Percentiles rank a stretch among this genome's conserved stretches.
These are phyloP conservation scores for Chrysoporthe deuterocubensis DNA, from an alignment of 2,329 filamentous ascomycete genomes.

Conservation along the genomic window DNA sequence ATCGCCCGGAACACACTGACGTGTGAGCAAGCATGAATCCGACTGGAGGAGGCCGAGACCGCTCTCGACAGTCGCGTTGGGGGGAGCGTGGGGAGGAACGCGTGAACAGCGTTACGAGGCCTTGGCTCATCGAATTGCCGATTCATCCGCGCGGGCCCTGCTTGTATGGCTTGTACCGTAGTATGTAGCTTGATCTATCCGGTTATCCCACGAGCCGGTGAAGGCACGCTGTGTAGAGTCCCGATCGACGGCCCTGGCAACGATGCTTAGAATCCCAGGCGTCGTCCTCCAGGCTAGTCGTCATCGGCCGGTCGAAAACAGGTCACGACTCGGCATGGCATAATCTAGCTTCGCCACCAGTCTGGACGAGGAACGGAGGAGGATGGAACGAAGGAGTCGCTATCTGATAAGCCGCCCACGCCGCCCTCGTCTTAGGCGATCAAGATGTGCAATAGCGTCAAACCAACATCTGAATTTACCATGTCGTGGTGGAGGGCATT, in stretches of 20 bases:
- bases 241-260: not conserved
- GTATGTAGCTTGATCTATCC: too few relatives aligned
- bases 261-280: not conserved
- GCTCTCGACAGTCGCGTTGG: not conserved
- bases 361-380: not conserved
- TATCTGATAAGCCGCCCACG: slow-evolving; percentile 14
- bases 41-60: not conserved
- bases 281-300: not conserved
- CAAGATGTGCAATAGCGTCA: too few relatives aligned
- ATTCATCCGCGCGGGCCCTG: not conserved
- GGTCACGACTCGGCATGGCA: not conserved
- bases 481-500: not conserved
- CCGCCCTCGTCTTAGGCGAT: not conserved
- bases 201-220: not conserved
- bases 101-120: not conserved
- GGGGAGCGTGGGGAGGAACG: not conserved
- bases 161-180: too few relatives aligned
- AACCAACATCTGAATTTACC: not conserved
- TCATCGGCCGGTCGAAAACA: not conserved
- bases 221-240: not conserved
- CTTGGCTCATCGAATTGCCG: too few relatives aligned
- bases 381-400: not conserved
- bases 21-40: too few relatives aligned
- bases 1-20: too few relatives aligned
- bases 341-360: not conserved